Evolutionary conservation across 805 yeast genomes (phyloP), one percentile per base, ranked within the genome.

Genomic region (Citeromyces matritensis): DNA sequence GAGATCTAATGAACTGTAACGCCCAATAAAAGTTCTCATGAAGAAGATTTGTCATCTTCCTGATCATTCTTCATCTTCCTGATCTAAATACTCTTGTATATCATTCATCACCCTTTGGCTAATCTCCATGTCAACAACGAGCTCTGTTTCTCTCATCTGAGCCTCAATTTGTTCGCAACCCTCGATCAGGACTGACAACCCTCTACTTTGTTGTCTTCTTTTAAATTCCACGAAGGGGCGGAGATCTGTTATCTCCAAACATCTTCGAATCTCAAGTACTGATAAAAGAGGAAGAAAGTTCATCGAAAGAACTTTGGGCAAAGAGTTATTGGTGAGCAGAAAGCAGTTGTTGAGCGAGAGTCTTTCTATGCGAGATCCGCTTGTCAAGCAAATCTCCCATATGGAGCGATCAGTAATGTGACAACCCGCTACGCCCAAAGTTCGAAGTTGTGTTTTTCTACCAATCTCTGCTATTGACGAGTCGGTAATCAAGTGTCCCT

Each of bases 391-490:
- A 23, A 86, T 53, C 43, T 79, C 86, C 94, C 94, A 83, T 10
- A 86, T 57, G 4, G 81, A 63, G 27, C 71, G 62, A 54, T 86
- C 95, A 6, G 81, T 70, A 12, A 86, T 65, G 28, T 68, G 60
- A 49, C 95, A 83, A 5, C 97, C 97, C 0, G 96, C 95, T 13
- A 84, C 56, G 0, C 96, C 96, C 28, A 86, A 57, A 0, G 95
- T 84, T 29, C 63, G 59, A 29, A 77, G 60, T 13, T 55, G 48
- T 33, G 84, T 75, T 41, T 68, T 67, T 24, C 59, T 58, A 7
- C 73, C 66, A 17, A 85, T 53, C 9, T 65, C 63, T 9, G 67
- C 55, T 15, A 85, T 49, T 5, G 91, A 71, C 24, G 67, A 58
- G 56, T 82, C 88, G 1, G 94, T 75, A 30, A 86, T 69, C 21